These are phyloP conservation scores for Colletotrichum liaoningense DNA, from an alignment of 2,329 filamentous ascomycete species.

Conservation along the genomic window DNA sequence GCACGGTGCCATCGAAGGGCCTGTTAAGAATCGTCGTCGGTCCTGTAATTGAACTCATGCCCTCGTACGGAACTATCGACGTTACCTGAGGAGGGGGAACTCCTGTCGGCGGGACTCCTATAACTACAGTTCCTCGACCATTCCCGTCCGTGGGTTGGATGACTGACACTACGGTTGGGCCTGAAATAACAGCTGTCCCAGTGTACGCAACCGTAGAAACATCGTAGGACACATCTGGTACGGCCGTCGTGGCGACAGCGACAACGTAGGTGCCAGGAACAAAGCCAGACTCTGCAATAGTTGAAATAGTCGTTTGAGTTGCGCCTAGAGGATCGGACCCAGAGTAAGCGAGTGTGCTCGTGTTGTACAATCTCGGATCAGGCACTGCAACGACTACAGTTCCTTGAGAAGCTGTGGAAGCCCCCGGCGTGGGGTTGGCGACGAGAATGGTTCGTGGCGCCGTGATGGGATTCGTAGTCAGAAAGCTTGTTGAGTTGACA, in stretches of 20 bases:
- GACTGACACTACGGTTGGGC: constrained; percentile 19
- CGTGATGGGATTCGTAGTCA: constrained; percentile 15
- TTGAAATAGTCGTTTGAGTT: constrained; percentile 27
- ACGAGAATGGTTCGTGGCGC: constrained; percentile 25
- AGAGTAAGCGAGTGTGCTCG: constrained; percentile 17
- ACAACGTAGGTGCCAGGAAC: constrained; percentile 10
- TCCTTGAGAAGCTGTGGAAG: background rate
- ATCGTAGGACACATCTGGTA: background rate
- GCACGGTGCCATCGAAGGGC: constrained; percentile 6
- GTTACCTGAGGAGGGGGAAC: constrained; percentile 28
- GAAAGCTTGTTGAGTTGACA: constrained; percentile 12
- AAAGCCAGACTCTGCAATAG: constrained; percentile 8
- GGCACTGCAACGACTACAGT: constrained; percentile 28
- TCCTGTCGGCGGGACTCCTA: constrained; percentile 11
- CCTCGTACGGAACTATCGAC: constrained; percentile 14
- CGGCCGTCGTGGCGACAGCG: constrained; percentile 11
- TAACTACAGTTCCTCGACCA: constrained; percentile 23
- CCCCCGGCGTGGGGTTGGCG: constrained; percentile 6
- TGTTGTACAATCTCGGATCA: constrained; percentile 21
- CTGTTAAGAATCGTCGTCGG: constrained; percentile 22
- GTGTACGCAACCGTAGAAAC: constrained; percentile 17
- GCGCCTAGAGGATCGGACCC: background rate
- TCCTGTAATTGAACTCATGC: background rate
- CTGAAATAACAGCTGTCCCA: constrained; percentile 5
- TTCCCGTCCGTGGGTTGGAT: constrained; percentile 10